Base-by-base conservation (phyloP, 2,329 filamentous ascomycete genomes). In the Paecilomyces dactylethromorphus region DNA sequence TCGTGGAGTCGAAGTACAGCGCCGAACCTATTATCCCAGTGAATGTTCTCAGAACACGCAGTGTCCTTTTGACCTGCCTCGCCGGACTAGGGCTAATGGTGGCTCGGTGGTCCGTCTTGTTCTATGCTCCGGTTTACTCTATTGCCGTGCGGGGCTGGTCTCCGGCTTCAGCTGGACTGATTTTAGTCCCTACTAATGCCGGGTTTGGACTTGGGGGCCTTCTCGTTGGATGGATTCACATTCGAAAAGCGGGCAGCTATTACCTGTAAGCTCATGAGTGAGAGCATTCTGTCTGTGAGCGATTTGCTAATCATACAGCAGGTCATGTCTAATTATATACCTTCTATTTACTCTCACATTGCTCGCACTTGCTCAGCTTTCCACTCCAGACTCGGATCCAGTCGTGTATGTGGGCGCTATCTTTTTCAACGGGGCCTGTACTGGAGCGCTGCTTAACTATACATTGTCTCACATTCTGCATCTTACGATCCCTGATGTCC, bases 101-200 rank as follows among this genome's bases (percentile, higher is more conserved):
- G 69, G 82, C 88, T 1, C 87, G 91, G 59, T 95, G 90, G 91
- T 82, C 82, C 6, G 81, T 95, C 1, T 79, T 95, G 7, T 94
- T 92, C 77, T 95, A 91, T 74, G 83, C 87, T 0, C 91, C 91
- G 0, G 85, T 91, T 51, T 92, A 91, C 66, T 88, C 90, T 33
- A 85, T 94, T 59, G 88, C 89, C 3, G 87, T 94, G 1, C 84
- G 87, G 2, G 84, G 84, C 58, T 88, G 88, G 77, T 75, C 82
- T 0, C 87, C 89, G 0, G 87, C 89, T 0, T 78, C 84, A 1
- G 88, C 90, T 2, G 91, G 91, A 2, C 82, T 88, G 3, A 87
- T 93, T 35, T 81, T 95, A 6, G 84, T 95, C 53, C 90, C 91
- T 0, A 94, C 91, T 0, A 95, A 95, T 71, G 70, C 85, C 5